Percentiles rank a stretch among this genome's conserved stretches.
Conservation (phyloP, 139 green algal genomes). For the Microglena sp. region DNA sequence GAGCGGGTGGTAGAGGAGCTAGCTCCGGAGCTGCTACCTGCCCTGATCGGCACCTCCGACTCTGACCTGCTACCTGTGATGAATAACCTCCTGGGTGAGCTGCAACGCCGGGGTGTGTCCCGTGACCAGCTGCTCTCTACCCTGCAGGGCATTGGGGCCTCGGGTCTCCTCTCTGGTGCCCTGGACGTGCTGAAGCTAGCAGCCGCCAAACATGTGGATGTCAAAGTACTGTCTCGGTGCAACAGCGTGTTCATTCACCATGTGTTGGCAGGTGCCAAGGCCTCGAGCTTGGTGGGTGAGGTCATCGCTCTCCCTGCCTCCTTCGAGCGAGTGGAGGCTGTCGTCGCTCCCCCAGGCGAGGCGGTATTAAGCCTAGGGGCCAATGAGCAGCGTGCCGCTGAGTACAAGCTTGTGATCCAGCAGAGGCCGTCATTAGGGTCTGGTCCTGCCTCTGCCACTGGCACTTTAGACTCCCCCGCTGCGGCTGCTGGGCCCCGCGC, state of each 20-base stretch:
- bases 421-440: conserved; percentile 13
- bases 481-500: conserved; percentile 21
- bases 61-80: conserved; percentile 56
- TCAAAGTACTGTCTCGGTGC: conserved; percentile 51
- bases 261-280: conserved; percentile 53
- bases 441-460: conserved; percentile 20
- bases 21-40: conserved; percentile 70
- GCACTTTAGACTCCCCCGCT: background rate
- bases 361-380: background rate
- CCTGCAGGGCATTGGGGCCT: conserved; percentile 46
- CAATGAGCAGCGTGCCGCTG: background rate
- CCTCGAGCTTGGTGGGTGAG: conserved; percentile 31
- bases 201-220: conserved; percentile 19
- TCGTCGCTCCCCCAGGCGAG: background rate
- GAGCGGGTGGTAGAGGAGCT: conserved; percentile 61
- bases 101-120: conserved; percentile 57
- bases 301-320: conserved; percentile 56
- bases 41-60: conserved; percentile 37
- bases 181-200: conserved; percentile 33
- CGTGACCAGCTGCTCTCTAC: conserved; percentile 47
- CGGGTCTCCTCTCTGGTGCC: conserved; percentile 42
- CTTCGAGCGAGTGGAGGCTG: conserved; percentile 38
- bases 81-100: conserved; percentile 63
- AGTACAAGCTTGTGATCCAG: background rate
- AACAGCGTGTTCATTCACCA: conserved; percentile 69